Evolutionary conservation across 1,139 yeast species (phyloP).

Genomic region (Debaryomycetaceae sp.): DNA sequence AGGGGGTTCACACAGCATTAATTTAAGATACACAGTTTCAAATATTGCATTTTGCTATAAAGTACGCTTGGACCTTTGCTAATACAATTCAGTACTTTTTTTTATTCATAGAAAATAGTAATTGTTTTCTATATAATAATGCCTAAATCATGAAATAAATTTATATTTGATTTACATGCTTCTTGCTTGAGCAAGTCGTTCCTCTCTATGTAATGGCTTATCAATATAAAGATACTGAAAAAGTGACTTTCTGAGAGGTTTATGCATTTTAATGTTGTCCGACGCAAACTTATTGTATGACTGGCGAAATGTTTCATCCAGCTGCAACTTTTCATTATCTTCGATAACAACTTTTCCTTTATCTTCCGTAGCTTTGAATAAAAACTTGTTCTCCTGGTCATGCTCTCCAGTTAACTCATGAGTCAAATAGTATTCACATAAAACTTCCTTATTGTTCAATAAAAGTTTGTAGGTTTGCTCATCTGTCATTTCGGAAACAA

Average conservation of each 20-base stretch:
- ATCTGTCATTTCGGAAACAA: slow-evolving; percentile 13
- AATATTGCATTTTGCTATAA: too few relatives aligned
- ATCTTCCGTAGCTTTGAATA: slow-evolving; percentile 8
- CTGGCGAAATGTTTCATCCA: slow-evolving; percentile 8
- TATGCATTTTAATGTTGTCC: slow-evolving; percentile 16
- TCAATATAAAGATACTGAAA: slow-evolving; percentile 23
- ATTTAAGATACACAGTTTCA: too few relatives aligned
- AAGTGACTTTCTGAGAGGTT: slow-evolving; percentile 21
- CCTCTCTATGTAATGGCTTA: slow-evolving; percentile 12
- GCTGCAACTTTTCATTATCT: slow-evolving; percentile 13
- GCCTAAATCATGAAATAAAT: background rate
- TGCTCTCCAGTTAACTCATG: slow-evolving; percentile 14
- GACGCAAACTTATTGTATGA: slow-evolving; percentile 16
- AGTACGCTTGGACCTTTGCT: too few relatives aligned
- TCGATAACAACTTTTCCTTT: slow-evolving; percentile 9
- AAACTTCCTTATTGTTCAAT: slow-evolving; percentile 11
- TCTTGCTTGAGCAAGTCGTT: background rate
- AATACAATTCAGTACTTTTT: too few relatives aligned
- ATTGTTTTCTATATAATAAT: background rate
- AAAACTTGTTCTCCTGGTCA: slow-evolving; percentile 11
- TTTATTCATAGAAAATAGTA: too few relatives aligned
- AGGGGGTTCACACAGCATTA: too few relatives aligned
- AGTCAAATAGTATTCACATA: slow-evolving; percentile 17
- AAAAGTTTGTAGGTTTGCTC: slow-evolving; percentile 14
- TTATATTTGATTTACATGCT: background rate